Conservation (phyloP, 2,329 filamentous ascomycete species). For the Fusarium brachygibbosum region DNA sequence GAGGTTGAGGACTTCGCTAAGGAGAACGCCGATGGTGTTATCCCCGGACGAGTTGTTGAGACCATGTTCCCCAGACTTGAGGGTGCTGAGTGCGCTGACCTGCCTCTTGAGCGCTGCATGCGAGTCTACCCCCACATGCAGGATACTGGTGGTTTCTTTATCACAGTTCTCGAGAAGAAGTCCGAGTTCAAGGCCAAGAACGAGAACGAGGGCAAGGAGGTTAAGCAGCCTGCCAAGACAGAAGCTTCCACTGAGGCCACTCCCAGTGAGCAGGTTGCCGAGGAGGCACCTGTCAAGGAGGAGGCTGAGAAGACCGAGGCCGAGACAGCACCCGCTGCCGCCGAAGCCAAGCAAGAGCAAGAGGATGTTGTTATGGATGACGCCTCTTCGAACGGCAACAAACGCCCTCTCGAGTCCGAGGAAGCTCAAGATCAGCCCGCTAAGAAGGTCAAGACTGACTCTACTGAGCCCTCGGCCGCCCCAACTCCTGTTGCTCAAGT, state of each 20-base stretch:
- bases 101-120: conserved; percentile 92
- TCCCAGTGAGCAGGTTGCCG: conserved; percentile 32
- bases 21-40: conserved; percentile 65
- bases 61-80: conserved; percentile 84
- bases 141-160: conserved; percentile 98
- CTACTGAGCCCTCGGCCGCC: conserved; percentile 33
- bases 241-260: conserved; percentile 26
- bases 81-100: conserved; percentile 66
- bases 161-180: conserved; percentile 93
- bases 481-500: conserved; percentile 45
- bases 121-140: conserved; percentile 95
- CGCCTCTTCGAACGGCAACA: conserved; percentile 50
- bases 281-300: conserved; percentile 48
- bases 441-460: conserved; percentile 65
- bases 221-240: conserved; percentile 33
- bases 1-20: conserved; percentile 80
- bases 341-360: conserved; percentile 41
- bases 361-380: conserved; percentile 53
- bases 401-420: conserved; percentile 55
- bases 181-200: conserved; percentile 84
- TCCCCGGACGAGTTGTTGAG: conserved; percentile 77
- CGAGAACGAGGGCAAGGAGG: conserved; percentile 65
- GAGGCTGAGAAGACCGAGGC: conserved; percentile 51
- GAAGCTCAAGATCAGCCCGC: conserved; percentile 57
- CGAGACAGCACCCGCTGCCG: conserved; percentile 7